Evolutionary conservation across 345 rosid genomes (phyloP).

Genomic region (Lumnitzera littorea): DNA sequence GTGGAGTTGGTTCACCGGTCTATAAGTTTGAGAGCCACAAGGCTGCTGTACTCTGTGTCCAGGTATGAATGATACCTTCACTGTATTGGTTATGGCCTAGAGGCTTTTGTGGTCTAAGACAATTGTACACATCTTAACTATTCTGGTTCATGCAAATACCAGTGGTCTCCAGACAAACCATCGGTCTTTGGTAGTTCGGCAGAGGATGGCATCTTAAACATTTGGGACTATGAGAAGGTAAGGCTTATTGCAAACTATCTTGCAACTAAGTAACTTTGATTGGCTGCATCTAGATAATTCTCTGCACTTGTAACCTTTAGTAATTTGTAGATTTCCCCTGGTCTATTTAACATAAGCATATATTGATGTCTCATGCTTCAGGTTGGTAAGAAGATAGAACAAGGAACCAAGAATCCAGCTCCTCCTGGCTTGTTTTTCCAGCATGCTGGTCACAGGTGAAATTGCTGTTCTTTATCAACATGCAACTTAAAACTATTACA

Average conservation of each 20-base stretch:
- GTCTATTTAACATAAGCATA: background rate
- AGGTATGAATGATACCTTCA: slow-evolving; percentile 34
- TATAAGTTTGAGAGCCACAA: slow-evolving; percentile 80
- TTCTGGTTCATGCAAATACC: slow-evolving; percentile 14
- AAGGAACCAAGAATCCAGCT: slow-evolving; percentile 26
- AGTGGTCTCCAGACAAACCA: slow-evolving; percentile 90
- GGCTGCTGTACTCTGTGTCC: slow-evolving; percentile 92
- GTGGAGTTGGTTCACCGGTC: slow-evolving; percentile 72
- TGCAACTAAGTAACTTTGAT: background rate
- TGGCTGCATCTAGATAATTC: background rate
- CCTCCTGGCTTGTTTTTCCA: slow-evolving; percentile 65
- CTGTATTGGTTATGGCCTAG: background rate
- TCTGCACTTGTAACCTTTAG: background rate
- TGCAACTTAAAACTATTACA: background rate
- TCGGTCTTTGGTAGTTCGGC: slow-evolving; percentile 97
- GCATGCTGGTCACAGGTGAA: slow-evolving; percentile 69
- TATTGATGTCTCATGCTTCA: slow-evolving; percentile 9
- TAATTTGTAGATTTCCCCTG: too few species aligned
- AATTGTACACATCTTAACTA: background rate
- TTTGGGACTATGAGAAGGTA: slow-evolving; percentile 93
- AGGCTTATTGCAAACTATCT: slow-evolving; percentile 5
- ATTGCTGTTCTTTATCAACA: background rate
- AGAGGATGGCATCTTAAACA: slow-evolving; percentile 88
- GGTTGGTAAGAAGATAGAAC: slow-evolving; percentile 43
- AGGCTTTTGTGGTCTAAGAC: background rate